Conservation (phyloP, 352 stramenopile species). For the Phytopythium cucurbitacearum region DNA sequence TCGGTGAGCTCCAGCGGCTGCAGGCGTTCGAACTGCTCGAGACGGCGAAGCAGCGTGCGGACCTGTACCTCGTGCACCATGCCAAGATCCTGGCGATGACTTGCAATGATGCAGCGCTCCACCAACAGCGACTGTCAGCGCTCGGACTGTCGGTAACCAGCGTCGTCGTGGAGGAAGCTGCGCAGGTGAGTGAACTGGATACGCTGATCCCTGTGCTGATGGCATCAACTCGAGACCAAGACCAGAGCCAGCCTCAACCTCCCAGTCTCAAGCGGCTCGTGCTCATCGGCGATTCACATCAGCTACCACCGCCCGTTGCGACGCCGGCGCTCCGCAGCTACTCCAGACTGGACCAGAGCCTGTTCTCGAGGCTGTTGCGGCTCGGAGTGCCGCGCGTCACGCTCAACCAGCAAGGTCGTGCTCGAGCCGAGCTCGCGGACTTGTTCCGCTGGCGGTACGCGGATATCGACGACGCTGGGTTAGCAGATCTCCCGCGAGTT, state of each 20-base stretch:
- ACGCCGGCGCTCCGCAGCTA: constrained; percentile 86
- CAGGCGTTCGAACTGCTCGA: constrained; percentile 95
- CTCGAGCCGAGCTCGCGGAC: constrained; percentile 74
- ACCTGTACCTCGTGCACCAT: constrained; percentile 96
- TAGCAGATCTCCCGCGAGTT: constrained; percentile 20
- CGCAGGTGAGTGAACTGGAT: constrained; percentile 93
- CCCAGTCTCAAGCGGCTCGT: constrained; percentile 90
- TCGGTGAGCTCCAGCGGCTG: constrained; percentile 90
- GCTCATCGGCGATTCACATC: constrained; percentile 92
- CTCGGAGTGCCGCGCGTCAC: constrained; percentile 90
- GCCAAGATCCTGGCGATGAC: constrained; percentile 95
- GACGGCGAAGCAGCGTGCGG: constrained; percentile 83
- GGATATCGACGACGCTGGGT: constrained; percentile 10
- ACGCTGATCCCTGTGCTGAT: constrained; percentile 90
- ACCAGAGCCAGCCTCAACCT: too few species aligned
- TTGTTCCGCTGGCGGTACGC: constrained; percentile 88
- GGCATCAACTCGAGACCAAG: constrained; percentile 34
- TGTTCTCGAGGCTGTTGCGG: constrained; percentile 93
- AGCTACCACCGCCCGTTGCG: constrained; percentile 91
- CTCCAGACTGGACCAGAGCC: constrained; percentile 91
- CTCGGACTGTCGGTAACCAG: constrained; percentile 83
- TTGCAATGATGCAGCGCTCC: constrained; percentile 92
- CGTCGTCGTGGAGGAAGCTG: constrained; percentile 95
- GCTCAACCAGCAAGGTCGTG: constrained; percentile 87
- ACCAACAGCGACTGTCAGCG: constrained; percentile 77